These are phyloP conservation scores for Aspergillus sclerotioniger DNA, from an alignment of 495 filamentous ascomycete species.

Conservation along the genomic window DNA sequence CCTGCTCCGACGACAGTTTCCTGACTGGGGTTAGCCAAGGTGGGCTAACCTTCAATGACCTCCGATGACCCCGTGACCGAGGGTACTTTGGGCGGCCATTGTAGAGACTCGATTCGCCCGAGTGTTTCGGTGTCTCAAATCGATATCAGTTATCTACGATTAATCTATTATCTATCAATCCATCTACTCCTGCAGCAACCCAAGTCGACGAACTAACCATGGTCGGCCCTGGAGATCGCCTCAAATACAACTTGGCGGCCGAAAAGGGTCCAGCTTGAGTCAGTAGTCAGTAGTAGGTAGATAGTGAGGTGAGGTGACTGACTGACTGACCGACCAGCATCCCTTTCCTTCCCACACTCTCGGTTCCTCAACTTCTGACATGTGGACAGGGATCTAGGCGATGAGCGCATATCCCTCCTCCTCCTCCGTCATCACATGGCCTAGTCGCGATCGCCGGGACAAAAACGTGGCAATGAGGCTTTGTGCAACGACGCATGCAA, in stretches of 20 bases:
- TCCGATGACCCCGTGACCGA: background rate
- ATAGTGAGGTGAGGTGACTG: too few species aligned
- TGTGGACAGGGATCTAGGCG: background rate
- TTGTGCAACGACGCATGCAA: conserved; percentile 15
- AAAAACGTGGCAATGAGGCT: conserved; percentile 18
- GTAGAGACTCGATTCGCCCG: too few species aligned
- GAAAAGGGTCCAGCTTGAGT: too few species aligned
- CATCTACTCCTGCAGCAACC: too few species aligned
- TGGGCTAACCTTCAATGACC: conserved; percentile 6
- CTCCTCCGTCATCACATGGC: background rate
- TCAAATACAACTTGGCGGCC: too few species aligned
- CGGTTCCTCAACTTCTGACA: background rate
- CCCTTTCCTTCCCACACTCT: background rate
- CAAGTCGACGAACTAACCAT: too few species aligned
- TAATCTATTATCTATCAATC: too few species aligned
- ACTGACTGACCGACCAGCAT: background rate
- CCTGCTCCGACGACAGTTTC: conserved; percentile 14
- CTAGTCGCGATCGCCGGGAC: background rate
- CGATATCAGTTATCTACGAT: too few species aligned
- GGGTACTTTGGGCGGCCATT: background rate
- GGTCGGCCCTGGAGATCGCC: too few species aligned
- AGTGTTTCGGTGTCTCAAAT: too few species aligned
- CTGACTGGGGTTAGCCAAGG: conserved; percentile 6
- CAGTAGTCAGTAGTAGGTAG: too few species aligned
- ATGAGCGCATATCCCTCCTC: background rate